phyloP scores from a whole-genome alignment of 208 protist genomes.

The Plasmodiophora brassicae region DNA sequence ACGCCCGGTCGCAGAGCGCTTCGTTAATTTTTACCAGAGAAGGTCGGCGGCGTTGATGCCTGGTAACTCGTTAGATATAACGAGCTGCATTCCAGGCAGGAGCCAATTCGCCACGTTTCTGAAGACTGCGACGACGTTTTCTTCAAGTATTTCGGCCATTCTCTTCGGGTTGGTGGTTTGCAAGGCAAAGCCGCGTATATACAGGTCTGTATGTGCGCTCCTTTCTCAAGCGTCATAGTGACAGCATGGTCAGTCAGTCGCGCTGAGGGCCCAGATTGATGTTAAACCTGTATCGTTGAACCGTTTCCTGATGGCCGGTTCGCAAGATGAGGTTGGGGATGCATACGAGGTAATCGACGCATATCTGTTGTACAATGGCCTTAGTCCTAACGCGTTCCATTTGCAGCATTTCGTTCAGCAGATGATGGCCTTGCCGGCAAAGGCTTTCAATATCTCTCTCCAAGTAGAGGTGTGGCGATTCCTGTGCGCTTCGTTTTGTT shows the following conservation, averaged over 20 bases:
- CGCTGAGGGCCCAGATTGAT: neutral
- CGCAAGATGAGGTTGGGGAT: neutral
- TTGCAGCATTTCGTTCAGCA: neutral
- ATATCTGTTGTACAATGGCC: neutral
- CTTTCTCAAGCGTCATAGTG: neutral
- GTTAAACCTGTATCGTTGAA: neutral
- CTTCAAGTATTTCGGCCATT: neutral
- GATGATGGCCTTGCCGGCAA: neutral
- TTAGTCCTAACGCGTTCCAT: neutral
- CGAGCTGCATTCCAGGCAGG: neutral
- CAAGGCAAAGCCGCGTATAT: neutral
- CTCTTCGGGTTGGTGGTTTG: neutral
- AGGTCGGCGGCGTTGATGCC: no score
- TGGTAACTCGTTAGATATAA: no score
- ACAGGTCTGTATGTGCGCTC: neutral
- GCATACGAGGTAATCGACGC: neutral
- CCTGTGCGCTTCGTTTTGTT: neutral
- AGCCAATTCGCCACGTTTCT: constrained; percentile 15
- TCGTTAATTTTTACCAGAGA: neutral
- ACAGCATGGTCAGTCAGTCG: neutral
- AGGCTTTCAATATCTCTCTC: neutral
- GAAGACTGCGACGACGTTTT: neutral
- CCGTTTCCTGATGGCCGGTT: neutral
- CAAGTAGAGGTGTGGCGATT: neutral
- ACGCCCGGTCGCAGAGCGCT: neutral